Percentiles rank a stretch among this genome's conserved stretches.
Evolutionary conservation across 2,329 filamentous ascomycete species (phyloP).

Genomic region (Helotiales sp.): DNA sequence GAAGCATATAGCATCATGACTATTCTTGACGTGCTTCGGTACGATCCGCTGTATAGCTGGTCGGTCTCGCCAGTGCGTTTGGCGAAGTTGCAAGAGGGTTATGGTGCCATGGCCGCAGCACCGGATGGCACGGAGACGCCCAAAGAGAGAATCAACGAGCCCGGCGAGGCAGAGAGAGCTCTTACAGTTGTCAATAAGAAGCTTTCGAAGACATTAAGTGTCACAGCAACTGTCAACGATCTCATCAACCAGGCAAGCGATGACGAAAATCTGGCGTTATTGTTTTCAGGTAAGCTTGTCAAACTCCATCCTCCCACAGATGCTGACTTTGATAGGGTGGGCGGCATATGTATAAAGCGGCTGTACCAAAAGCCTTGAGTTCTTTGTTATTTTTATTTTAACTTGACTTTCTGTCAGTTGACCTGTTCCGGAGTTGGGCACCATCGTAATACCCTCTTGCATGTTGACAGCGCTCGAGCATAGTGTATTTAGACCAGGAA

Average conservation of each 20-base stretch:
- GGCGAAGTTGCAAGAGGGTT: slow-evolving; percentile 63
- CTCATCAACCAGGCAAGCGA: slow-evolving; percentile 95
- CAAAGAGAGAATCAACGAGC: slow-evolving; percentile 52
- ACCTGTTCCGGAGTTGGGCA: background rate
- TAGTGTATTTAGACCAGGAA: background rate
- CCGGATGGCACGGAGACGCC: slow-evolving; percentile 31
- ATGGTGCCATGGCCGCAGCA: slow-evolving; percentile 42
- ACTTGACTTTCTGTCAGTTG: too few species aligned
- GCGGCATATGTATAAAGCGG: slow-evolving; percentile 46
- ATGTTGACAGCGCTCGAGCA: background rate
- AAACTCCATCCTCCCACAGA: background rate
- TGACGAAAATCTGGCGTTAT: slow-evolving; percentile 84
- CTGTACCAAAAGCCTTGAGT: background rate
- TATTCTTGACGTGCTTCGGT: slow-evolving; percentile 94
- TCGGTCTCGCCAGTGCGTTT: slow-evolving; percentile 73
- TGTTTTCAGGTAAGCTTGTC: slow-evolving; percentile 63
- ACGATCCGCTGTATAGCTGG: slow-evolving; percentile 96
- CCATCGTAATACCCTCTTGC: background rate
- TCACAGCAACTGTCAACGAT: slow-evolving; percentile 94
- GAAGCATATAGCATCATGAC: slow-evolving; percentile 99
- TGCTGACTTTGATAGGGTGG: slow-evolving; percentile 42
- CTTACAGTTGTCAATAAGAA: slow-evolving; percentile 95
- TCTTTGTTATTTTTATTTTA: background rate
- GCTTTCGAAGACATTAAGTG: slow-evolving; percentile 88
- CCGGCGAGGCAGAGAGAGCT: slow-evolving; percentile 85